Conservation (phyloP, 352 stramenopile genomes). For the Lagenidium sp. region DNA sequence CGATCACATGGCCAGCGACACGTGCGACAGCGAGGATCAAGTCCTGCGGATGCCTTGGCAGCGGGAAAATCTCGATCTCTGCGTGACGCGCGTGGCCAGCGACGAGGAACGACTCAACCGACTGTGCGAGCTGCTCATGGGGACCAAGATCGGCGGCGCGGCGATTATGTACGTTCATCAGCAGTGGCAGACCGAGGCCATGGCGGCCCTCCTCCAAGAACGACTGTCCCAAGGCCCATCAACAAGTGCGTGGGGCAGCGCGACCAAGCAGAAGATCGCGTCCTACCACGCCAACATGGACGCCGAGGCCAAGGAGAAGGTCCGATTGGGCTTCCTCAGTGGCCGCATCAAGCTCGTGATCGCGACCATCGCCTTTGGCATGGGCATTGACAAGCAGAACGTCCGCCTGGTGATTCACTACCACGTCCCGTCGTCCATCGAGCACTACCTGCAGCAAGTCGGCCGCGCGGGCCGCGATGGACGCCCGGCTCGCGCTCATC, state of each 20-base stretch:
- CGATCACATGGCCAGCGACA: no score
- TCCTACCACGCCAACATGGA: constrained; percentile 94
- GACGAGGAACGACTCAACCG: constrained; percentile 48
- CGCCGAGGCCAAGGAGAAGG: constrained; percentile 62
- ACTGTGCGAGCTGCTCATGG: constrained; percentile 23
- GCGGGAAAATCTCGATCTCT: constrained; percentile 47
- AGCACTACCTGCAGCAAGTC: constrained; percentile 98
- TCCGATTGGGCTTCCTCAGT: constrained; percentile 80
- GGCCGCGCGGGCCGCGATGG: constrained; percentile 94
- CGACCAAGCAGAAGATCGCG: constrained; percentile 29
- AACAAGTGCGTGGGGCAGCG: constrained; percentile 15
- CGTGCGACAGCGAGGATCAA: constrained; percentile 17
- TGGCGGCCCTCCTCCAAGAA: constrained; percentile 53
- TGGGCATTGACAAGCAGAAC: constrained; percentile 98
- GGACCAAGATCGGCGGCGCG: constrained; percentile 21
- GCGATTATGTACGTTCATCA: constrained; percentile 83
- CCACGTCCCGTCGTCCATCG: constrained; percentile 94
- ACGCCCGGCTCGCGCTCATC: constrained; percentile 48
- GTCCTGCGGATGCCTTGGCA: constrained; percentile 75
- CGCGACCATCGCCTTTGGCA: constrained; percentile 97
- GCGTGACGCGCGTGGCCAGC: constrained; percentile 36
- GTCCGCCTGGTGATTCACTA: constrained; percentile 98
- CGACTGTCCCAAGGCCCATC: constrained; percentile 23
- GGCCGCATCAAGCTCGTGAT: constrained; percentile 88
- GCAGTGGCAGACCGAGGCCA: constrained; percentile 63